Conservation (phyloP, 331 rosid species). For the Cydonia oblonga region DNA sequence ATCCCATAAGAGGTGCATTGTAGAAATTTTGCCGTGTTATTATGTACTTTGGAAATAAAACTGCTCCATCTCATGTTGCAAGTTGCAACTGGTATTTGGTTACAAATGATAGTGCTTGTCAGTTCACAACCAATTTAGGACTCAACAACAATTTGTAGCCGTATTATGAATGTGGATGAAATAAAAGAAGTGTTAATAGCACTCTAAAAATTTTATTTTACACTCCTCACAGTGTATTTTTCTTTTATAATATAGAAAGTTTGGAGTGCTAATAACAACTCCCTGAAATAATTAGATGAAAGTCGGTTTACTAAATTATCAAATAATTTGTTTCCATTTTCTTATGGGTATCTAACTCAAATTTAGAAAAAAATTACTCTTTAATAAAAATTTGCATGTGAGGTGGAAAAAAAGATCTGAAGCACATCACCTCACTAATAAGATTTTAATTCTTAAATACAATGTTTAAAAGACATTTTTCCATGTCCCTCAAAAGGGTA, state of each 20-base stretch:
- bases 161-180: neutral
- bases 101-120: neutral
- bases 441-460: too few species aligned
- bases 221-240: too few species aligned
- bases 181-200: too few species aligned
- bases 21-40: neutral
- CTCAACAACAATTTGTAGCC: neutral
- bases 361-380: too few species aligned
- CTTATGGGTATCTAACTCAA: neutral
- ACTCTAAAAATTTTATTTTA: too few species aligned
- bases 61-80: neutral
- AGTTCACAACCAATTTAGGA: too few species aligned
- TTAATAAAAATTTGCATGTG: too few species aligned
- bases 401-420: too few species aligned
- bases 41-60: neutral
- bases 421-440: too few species aligned
- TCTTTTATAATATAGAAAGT: too few species aligned
- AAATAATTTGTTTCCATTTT: neutral
- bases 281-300: neutral
- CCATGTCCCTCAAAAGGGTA: rapidly evolving
- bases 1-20: neutral
- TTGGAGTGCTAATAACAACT: too few species aligned
- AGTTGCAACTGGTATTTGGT: neutral
- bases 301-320: neutral
- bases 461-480: too few species aligned